Evolutionary conservation across 75 land plant genomes (phyloP).

Genomic region (Pinus tabuliformis): DNA sequence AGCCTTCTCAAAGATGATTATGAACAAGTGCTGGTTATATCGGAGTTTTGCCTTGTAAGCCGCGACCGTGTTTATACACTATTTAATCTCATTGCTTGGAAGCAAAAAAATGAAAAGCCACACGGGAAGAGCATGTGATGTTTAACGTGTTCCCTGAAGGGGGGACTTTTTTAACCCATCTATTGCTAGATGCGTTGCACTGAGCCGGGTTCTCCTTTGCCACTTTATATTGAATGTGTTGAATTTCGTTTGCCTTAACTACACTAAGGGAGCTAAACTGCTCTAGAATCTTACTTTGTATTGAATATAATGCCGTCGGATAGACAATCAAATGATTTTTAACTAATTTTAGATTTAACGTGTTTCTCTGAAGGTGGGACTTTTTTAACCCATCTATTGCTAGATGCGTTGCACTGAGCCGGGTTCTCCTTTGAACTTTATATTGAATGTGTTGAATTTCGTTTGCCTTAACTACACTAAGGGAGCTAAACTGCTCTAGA

Average conservation of each 20-base stretch:
- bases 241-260: too few relatives aligned
- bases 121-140: background rate
- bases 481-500: too few relatives aligned
- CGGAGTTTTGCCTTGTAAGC: constrained; percentile 11
- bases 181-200: background rate
- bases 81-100: constrained; percentile 5
- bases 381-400: background rate
- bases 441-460: too few relatives aligned
- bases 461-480: too few relatives aligned
- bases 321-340: too few relatives aligned
- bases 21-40: background rate
- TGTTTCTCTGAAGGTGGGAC: background rate
- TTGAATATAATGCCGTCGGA: too few relatives aligned
- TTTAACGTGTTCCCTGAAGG: background rate
- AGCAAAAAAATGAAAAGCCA: background rate
- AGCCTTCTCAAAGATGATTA: constrained; percentile 3
- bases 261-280: too few relatives aligned
- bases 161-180: background rate
- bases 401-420: background rate
- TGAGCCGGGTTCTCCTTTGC: too few relatives aligned
- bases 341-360: too few relatives aligned
- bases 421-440: too few relatives aligned
- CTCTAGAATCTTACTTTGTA: too few relatives aligned
- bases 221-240: too few relatives aligned
- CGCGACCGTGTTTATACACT: background rate